Evolutionary conservation across 768 basidiomycete species (phyloP).

Genomic region (Phylloporus arenicola): DNA sequence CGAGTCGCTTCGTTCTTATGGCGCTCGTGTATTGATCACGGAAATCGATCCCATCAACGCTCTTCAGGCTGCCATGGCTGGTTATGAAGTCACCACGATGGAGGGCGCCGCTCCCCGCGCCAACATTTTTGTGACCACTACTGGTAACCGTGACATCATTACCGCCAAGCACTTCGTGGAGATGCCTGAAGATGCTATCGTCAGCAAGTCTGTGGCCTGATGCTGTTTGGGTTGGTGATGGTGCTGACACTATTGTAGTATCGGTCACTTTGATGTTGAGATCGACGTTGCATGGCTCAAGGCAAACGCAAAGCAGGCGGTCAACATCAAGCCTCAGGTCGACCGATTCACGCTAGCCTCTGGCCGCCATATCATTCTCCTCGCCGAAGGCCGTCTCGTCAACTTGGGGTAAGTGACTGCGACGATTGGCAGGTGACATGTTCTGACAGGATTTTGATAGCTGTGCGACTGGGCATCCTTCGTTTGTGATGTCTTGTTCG

Average conservation of each 20-base stretch:
- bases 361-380: conserved; percentile 93
- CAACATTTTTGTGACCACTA: conserved; percentile 97
- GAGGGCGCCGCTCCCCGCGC: conserved; percentile 86
- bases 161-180: conserved; percentile 81
- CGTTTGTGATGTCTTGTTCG: conserved; percentile 99
- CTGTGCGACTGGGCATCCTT: conserved; percentile 97
- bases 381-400: conserved; percentile 98
- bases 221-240: neutral
- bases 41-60: conserved; percentile 99
- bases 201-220: conserved; percentile 77
- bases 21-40: conserved; percentile 91
- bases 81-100: conserved; percentile 98
- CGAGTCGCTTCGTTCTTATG: conserved; percentile 95
- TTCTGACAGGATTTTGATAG: conserved; percentile 31
- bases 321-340: conserved; percentile 98
- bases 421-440: neutral
- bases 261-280: conserved; percentile 83
- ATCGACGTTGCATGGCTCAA: conserved; percentile 99
- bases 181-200: conserved; percentile 98
- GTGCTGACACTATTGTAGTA: conserved; percentile 40
- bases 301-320: conserved; percentile 72
- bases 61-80: conserved; percentile 99
- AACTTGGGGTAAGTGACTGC: conserved; percentile 74
- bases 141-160: conserved; percentile 98
- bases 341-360: conserved; percentile 92